These are phyloP conservation scores for Stephania cephalantha DNA, from an alignment of 164 flowering plant genomes.

Conservation along the genomic window DNA sequence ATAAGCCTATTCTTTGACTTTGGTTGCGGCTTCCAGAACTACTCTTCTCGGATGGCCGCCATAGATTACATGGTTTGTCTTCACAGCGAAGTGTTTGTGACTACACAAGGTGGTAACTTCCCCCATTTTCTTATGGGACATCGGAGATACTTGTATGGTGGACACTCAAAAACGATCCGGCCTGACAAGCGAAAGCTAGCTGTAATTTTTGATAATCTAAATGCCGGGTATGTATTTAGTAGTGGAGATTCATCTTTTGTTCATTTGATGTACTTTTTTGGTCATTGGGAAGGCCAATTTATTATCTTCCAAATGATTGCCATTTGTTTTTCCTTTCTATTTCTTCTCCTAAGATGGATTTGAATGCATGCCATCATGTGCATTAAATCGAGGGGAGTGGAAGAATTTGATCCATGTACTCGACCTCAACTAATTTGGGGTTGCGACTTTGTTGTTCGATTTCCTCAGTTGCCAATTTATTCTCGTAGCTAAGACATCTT, in stretches of 20 bases:
- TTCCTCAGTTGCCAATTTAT: too few relatives aligned
- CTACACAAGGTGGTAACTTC: conserved; percentile 97
- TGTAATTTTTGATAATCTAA: conserved; percentile 70
- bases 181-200: conserved; percentile 93
- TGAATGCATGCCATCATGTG: neutral
- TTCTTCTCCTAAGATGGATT: neutral
- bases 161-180: conserved; percentile 86
- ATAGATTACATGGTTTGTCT: conserved; percentile 95
- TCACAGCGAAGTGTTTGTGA: conserved; percentile 95
- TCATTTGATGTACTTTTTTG: neutral
- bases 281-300: neutral
- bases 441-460: too few relatives aligned
- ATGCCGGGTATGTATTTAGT: conserved; percentile 53
- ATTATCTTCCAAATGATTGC: neutral
- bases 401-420: too few relatives aligned
- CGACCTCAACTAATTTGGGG: too few relatives aligned
- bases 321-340: neutral
- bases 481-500: neutral
- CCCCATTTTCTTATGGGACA: conserved; percentile 93
- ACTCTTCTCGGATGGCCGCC: conserved; percentile 97
- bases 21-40: conserved; percentile 49
- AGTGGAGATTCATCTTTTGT: neutral
- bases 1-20: conserved; percentile 18
- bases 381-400: too few relatives aligned
- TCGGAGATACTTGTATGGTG: conserved; percentile 73